Conservation (phyloP, 2,329 filamentous ascomycete species). For the Talaromyces sp. region DNA sequence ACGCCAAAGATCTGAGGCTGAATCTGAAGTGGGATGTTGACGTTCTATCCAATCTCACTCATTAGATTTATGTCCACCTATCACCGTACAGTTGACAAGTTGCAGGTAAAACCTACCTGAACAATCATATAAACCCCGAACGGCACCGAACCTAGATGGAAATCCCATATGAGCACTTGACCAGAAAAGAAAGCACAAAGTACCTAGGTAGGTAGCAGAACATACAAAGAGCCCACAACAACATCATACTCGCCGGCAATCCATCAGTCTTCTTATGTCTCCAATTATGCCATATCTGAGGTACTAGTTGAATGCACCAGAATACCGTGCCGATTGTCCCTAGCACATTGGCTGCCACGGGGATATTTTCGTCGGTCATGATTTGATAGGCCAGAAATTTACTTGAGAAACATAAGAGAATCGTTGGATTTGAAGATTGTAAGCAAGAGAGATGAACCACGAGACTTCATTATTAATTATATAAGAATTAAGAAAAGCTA, state of each 20-base stretch:
- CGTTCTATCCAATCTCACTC: constrained; percentile 37
- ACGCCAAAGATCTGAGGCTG: constrained; percentile 52
- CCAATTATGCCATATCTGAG: constrained; percentile 59
- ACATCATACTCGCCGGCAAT: constrained; percentile 56
- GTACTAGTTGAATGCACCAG: constrained; percentile 38
- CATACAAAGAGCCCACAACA: constrained; percentile 56
- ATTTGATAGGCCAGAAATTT: not conserved
- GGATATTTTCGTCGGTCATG: constrained; percentile 23
- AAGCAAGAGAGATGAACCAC: not conserved
- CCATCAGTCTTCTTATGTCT: constrained; percentile 57
- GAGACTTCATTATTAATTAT: not conserved
- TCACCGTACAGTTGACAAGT: not conserved
- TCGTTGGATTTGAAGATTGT: too few species aligned
- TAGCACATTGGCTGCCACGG: constrained; percentile 34
- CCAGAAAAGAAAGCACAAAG: not conserved
- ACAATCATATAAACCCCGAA: constrained; percentile 51
- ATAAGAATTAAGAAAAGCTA: too few species aligned
- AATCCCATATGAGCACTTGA: not conserved
- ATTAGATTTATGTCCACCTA: not conserved
- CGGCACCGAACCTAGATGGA: constrained; percentile 38
- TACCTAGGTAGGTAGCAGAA: too few species aligned
- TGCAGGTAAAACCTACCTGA: constrained; percentile 36
- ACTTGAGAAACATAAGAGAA: too few species aligned
- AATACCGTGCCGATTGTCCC: constrained; percentile 40
- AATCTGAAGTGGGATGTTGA: constrained; percentile 51